Evolutionary conservation across 225 moss, liverwort and hornwort genomes (phyloP).

Genomic region (Takakia lepidozioides): DNA sequence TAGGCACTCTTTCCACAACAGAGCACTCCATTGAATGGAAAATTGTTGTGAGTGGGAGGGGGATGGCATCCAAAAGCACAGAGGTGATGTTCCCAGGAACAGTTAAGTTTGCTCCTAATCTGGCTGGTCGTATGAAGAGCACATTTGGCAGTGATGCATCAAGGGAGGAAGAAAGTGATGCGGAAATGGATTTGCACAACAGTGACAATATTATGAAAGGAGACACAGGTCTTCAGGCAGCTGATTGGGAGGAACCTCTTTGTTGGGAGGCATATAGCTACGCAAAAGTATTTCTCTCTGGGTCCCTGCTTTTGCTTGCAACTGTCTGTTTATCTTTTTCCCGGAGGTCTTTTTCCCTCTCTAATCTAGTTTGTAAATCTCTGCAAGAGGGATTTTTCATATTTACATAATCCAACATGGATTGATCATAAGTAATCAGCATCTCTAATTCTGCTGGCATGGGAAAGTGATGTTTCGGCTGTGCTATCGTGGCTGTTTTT

Average conservation of each 20-base stretch:
- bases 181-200: conserved; percentile 38
- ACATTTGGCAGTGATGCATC: conserved; percentile 14
- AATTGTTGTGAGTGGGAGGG: conserved; percentile 57
- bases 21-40: conserved; percentile 96
- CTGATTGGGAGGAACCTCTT: conserved; percentile 86
- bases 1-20: conserved; percentile 63
- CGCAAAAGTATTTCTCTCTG: conserved; percentile 36
- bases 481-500: no score
- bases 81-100: conserved; percentile 89
- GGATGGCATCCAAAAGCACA: conserved; percentile 55
- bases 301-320: no score
- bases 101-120: conserved; percentile 64
- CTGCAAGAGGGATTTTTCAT: no score
- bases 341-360: no score
- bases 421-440: no score
- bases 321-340: no score
- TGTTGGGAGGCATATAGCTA: conserved; percentile 99
- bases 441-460: no score
- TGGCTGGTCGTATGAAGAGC: conserved; percentile 8
- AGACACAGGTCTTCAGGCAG: conserved; percentile 44
- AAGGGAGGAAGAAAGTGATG: conserved; percentile 43
- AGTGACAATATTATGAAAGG: conserved; percentile 54
- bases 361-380: no score
- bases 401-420: no score
- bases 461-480: no score